phyloP scores from a whole-genome alignment of 2,329 filamentous ascomycete species.

The Venturia aucupariae region DNA sequence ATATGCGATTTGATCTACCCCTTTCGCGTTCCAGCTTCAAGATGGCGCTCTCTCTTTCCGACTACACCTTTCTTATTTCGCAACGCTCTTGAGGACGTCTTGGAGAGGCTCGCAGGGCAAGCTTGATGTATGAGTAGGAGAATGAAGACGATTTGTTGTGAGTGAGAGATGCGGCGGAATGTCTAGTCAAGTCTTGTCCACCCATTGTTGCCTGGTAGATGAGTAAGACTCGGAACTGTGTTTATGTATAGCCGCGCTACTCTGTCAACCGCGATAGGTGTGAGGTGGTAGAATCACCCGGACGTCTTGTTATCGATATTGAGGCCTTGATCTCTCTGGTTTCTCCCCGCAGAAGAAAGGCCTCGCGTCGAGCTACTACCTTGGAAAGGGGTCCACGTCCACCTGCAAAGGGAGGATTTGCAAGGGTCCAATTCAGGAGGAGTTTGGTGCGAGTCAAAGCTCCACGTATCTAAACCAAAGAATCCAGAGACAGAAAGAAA shows the following conservation, averaged over 20 bases:
- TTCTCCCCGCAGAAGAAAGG: neutral
- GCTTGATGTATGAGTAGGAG: no score
- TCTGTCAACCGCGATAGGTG: neutral
- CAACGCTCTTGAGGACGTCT: no score
- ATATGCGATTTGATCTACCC: no score
- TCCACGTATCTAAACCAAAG: neutral
- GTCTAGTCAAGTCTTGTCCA: neutral
- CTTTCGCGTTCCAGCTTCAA: no score
- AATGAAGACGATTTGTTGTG: no score
- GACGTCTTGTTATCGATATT: neutral
- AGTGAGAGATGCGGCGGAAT: no score
- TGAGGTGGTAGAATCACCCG: neutral
- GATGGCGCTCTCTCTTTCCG: no score
- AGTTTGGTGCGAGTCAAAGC: neutral
- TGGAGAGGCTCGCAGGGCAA: no score
- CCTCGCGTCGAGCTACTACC: no score
- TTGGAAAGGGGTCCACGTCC: no score
- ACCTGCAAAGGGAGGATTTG: no score
- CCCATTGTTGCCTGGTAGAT: neutral
- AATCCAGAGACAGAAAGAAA: neutral
- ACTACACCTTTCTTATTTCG: no score
- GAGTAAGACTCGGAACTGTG: neutral
- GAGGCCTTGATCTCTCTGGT: neutral
- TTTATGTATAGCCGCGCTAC: neutral
- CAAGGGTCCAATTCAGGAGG: neutral